Evolutionary conservation across 148 eudicot species (phyloP).

Genomic region (Fagopyrum esculentum): DNA sequence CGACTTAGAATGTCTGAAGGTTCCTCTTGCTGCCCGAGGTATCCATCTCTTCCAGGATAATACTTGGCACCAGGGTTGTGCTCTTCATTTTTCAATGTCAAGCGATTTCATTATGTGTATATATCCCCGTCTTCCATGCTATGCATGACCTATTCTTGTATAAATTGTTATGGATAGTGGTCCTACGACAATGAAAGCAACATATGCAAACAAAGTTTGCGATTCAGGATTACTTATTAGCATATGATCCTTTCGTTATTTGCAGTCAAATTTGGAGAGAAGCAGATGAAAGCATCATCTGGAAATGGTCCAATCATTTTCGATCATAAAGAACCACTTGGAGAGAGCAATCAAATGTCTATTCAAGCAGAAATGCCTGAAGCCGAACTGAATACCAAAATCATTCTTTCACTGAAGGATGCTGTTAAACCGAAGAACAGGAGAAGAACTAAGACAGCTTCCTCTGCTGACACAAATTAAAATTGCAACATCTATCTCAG

Average conservation of each 20-base stretch:
- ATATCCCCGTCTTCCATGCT: too few species aligned
- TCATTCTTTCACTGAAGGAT: conserved; percentile 10
- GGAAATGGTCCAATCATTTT: conserved; percentile 5
- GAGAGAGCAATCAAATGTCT: conserved; percentile 6
- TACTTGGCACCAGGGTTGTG: background rate
- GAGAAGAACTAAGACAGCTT: conserved; percentile 6
- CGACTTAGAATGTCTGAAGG: conserved; percentile 33
- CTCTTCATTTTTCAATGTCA: background rate
- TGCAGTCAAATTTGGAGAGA: conserved; percentile 24
- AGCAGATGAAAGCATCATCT: conserved; percentile 11
- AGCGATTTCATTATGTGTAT: background rate
- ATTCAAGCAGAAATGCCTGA: background rate
- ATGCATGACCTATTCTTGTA: background rate
- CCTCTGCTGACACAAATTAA: background rate
- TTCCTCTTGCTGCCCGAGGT: conserved; percentile 29
- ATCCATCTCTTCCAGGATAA: background rate
- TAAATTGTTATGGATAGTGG: background rate
- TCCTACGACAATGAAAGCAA: background rate
- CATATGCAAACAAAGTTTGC: background rate
- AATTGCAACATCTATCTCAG: background rate
- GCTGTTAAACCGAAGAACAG: conserved; percentile 18
- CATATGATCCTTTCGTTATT: background rate
- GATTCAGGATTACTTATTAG: background rate
- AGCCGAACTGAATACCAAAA: background rate
- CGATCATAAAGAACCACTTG: conserved; percentile 13